phyloP scores from a whole-genome alignment of 1,284 basidiomycete species.

The Austroboletus novae-zelandiae region DNA sequence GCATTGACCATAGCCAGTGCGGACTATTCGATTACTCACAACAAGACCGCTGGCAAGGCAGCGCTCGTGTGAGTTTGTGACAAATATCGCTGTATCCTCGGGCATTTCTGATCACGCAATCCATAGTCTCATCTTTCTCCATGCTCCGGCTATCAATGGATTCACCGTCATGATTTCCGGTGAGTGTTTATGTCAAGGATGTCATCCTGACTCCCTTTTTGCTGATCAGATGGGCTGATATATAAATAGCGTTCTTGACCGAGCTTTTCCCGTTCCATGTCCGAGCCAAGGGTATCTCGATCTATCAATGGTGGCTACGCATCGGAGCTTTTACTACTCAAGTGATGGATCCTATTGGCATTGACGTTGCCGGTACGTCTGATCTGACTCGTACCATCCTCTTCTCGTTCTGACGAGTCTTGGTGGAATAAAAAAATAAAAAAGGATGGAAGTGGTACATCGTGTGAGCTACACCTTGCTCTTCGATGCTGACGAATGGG shows the following conservation, averaged over 20 bases:
- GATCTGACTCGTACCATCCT: neutral
- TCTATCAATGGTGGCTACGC: slow-evolving; percentile 15
- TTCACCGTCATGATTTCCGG: slow-evolving; percentile 8
- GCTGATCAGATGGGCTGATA: neutral
- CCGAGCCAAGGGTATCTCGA: slow-evolving; percentile 15
- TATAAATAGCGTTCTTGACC: slow-evolving; percentile 18
- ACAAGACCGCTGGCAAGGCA: neutral
- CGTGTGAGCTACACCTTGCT: slow-evolving; percentile 5
- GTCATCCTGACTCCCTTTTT: neutral
- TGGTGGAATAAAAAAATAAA: neutral
- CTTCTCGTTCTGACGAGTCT: neutral
- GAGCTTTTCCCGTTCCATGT: slow-evolving; percentile 28
- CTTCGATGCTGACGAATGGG: neutral
- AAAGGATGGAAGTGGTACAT: slow-evolving; percentile 25
- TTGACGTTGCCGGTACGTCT: slow-evolving; percentile 10
- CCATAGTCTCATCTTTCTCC: slow-evolving; percentile 17
- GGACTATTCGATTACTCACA: slow-evolving; percentile 17
- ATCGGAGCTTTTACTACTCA: slow-evolving; percentile 9
- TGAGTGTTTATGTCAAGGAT: neutral
- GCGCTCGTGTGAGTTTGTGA: slow-evolving; percentile 10
- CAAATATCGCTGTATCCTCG: neutral
- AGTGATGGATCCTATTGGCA: slow-evolving; percentile 21
- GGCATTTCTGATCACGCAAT: neutral
- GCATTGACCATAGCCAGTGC: slow-evolving; percentile 20
- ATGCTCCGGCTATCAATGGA: slow-evolving; percentile 9